Conservation (phyloP, 345 rosid species). For the Ceriops tagal region DNA sequence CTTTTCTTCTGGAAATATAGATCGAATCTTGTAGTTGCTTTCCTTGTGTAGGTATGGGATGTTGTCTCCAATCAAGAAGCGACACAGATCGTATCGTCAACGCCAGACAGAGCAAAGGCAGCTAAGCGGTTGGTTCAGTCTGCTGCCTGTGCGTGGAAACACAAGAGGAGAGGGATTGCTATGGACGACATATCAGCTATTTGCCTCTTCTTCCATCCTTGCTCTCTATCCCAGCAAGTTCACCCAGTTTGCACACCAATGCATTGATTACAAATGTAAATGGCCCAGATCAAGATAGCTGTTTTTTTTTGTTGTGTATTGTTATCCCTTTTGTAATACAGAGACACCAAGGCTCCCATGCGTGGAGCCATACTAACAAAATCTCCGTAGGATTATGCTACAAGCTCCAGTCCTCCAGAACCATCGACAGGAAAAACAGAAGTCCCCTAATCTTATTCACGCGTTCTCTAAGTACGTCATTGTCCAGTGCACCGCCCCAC, state of each 20-base stretch:
- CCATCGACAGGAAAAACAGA: neutral
- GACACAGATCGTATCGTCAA: constrained; percentile 56
- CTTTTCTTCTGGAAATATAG: neutral
- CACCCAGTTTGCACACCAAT: constrained; percentile 12
- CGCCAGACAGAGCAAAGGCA: constrained; percentile 53
- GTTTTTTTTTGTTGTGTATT: neutral
- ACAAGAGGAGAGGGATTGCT: constrained; percentile 68
- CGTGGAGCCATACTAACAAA: neutral
- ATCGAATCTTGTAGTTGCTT: neutral
- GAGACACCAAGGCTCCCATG: too few relatives aligned
- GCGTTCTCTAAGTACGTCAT: constrained; percentile 18
- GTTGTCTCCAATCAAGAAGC: constrained; percentile 89
- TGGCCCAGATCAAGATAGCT: neutral
- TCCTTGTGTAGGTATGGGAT: constrained; percentile 70
- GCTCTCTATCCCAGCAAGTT: constrained; percentile 23
- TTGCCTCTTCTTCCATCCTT: constrained; percentile 75
- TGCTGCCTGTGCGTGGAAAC: constrained; percentile 69
- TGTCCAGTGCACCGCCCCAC: constrained; percentile 54
- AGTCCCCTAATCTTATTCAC: neutral
- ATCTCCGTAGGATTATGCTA: too few relatives aligned
- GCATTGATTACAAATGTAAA: constrained; percentile 18
- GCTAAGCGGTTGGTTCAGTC: constrained; percentile 62
- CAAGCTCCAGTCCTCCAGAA: neutral
- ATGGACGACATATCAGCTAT: constrained; percentile 92
- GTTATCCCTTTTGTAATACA: neutral